Conservation (phyloP, 1,284 basidiomycete species). For the Ceratobasidium sp. region DNA sequence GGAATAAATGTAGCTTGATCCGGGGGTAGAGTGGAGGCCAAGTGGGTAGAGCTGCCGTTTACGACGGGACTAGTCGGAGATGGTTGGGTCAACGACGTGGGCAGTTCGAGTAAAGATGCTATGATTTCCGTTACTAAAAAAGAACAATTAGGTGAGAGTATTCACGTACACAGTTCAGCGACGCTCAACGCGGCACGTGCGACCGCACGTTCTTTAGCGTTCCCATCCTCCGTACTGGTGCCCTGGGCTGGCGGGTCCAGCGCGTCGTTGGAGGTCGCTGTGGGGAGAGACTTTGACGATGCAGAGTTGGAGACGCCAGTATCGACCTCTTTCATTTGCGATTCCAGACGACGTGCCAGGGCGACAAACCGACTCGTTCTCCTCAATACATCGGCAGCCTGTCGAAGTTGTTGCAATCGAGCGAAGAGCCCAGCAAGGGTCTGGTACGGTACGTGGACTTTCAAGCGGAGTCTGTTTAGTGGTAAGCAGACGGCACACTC, state of each 20-base stretch:
- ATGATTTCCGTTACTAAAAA: slow-evolving; percentile 26
- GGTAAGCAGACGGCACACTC: not conserved
- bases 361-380: slow-evolving; percentile 83
- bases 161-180: slow-evolving; percentile 76
- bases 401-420: slow-evolving; percentile 76
- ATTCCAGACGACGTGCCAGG: slow-evolving; percentile 77
- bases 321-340: slow-evolving; percentile 75
- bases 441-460: slow-evolving; percentile 83
- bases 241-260: not conserved
- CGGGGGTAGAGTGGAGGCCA: not conserved
- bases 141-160: slow-evolving; percentile 20
- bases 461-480: slow-evolving; percentile 71
- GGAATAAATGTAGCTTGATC: slow-evolving; percentile 52
- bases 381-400: slow-evolving; percentile 81
- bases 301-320: slow-evolving; percentile 4
- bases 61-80: slow-evolving; percentile 32
- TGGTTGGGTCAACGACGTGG: slow-evolving; percentile 31
- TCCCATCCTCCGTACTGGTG: slow-evolving; percentile 37
- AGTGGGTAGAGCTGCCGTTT: not conserved
- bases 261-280: not conserved
- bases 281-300: slow-evolving; percentile 6
- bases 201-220: slow-evolving; percentile 68
- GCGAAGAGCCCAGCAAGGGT: slow-evolving; percentile 72
- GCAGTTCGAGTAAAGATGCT: slow-evolving; percentile 37
- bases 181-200: slow-evolving; percentile 90